A percentile compares a stretch with the other conserved stretches of the same genome.
phyloP scores from a whole-genome alignment of 1,139 yeast genomes.

The Casaregolazyma suthepensis region DNA sequence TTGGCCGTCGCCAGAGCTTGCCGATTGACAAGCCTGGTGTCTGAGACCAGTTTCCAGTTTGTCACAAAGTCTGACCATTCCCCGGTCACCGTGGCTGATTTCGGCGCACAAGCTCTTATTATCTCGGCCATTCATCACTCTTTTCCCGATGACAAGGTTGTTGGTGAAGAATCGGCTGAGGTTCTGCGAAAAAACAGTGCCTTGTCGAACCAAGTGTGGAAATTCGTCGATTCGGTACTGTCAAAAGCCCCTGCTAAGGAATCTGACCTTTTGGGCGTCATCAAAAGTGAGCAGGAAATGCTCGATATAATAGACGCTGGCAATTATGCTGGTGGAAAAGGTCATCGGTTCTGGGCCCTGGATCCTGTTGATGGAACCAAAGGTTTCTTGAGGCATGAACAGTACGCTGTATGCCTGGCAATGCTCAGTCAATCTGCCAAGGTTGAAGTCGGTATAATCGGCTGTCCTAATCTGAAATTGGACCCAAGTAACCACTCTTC shows the following conservation, averaged over 20 bases:
- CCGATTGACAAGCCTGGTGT: constrained; percentile 64
- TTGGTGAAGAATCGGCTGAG: constrained; percentile 89
- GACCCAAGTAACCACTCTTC: constrained; percentile 27
- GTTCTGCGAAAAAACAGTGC: constrained; percentile 48
- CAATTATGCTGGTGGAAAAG: constrained; percentile 64
- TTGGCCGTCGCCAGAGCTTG: constrained; percentile 89
- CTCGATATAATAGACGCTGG: constrained; percentile 72
- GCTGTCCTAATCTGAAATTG: constrained; percentile 75
- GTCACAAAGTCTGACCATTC: constrained; percentile 83
- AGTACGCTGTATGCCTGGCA: constrained; percentile 93
- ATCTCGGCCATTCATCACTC: constrained; percentile 72
- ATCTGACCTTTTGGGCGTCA: constrained; percentile 27
- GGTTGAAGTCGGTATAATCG: constrained; percentile 86
- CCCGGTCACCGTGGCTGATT: constrained; percentile 96
- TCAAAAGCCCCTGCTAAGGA: constrained; percentile 26
- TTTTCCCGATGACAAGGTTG: constrained; percentile 80
- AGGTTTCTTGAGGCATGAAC: constrained; percentile 83
- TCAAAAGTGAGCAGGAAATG: constrained; percentile 45
- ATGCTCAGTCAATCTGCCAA: constrained; percentile 69
- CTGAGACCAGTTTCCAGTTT: constrained; percentile 39
- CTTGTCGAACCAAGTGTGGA: constrained; percentile 39
- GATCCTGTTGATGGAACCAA: constrained; percentile 99
- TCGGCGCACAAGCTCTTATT: constrained; percentile 90
- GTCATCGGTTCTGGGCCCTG: constrained; percentile 90
- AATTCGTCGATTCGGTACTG: constrained; percentile 27